Conservation (phyloP, 352 stramenopile species). For the Pythium angustatum region DNA sequence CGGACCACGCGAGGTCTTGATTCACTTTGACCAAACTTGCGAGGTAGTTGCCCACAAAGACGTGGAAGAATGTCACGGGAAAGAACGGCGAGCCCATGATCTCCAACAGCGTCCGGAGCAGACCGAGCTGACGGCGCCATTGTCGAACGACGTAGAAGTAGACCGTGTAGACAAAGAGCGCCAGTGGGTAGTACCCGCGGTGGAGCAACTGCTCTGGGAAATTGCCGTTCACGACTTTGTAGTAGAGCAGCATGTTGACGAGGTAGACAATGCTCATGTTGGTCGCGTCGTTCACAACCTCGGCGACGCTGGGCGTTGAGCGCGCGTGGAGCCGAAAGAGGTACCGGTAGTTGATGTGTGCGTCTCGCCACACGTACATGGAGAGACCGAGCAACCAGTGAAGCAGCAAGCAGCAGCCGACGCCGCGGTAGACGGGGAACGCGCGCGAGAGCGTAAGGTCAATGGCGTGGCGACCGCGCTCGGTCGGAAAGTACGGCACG, state of each 20-base stretch:
- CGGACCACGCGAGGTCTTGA: constrained; percentile 91
- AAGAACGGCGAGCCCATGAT: constrained; percentile 92
- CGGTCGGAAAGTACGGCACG: constrained; percentile 65
- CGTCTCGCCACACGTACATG: constrained; percentile 88
- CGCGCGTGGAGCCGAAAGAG: constrained; percentile 89
- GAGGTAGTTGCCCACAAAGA: constrained; percentile 88
- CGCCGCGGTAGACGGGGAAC: constrained; percentile 95
- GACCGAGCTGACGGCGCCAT: constrained; percentile 76
- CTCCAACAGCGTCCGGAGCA: constrained; percentile 88
- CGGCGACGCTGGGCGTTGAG: constrained; percentile 75
- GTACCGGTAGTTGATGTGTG: constrained; percentile 89
- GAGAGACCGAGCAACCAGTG: constrained; percentile 95
- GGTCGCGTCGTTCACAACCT: constrained; percentile 95
- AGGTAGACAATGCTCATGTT: constrained; percentile 97
- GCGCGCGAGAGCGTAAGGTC: constrained; percentile 74
- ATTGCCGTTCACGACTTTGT: constrained; percentile 93
- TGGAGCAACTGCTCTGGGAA: constrained; percentile 81
- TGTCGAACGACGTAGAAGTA: constrained; percentile 92
- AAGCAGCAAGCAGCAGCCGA: constrained; percentile 93
- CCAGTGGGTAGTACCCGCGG: constrained; percentile 91
- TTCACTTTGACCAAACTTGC: constrained; percentile 84
- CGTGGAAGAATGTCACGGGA: constrained; percentile 94
- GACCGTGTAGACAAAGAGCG: constrained; percentile 92
- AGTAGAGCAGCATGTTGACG: constrained; percentile 95
- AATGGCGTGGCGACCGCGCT: constrained; percentile 71